Conservation (phyloP, 148 eudicot species). For the Limonium bicolor region DNA sequence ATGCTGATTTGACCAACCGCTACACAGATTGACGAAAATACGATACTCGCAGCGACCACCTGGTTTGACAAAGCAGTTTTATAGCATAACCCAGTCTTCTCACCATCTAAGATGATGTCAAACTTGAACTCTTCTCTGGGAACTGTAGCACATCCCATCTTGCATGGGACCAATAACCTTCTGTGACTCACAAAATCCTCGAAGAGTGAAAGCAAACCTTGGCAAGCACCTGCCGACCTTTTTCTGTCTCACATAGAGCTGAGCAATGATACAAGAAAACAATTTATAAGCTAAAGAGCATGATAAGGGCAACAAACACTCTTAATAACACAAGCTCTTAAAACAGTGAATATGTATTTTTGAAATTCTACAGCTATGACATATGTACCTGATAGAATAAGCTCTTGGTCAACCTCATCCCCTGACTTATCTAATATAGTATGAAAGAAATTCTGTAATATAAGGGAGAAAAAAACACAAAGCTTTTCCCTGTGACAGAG, state of each 20-base stretch:
- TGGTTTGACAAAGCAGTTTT: slow-evolving; percentile 29
- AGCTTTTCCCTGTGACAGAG: slow-evolving; percentile 41
- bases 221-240: slow-evolving; percentile 28
- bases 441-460: slow-evolving; percentile 28
- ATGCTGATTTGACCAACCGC: slow-evolving; percentile 31
- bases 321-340: too few relatives aligned
- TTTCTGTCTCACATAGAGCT: slow-evolving; percentile 30
- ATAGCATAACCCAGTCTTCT: slow-evolving; percentile 12
- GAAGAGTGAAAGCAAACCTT: slow-evolving; percentile 34
- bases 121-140: slow-evolving; percentile 10
- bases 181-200: slow-evolving; percentile 50
- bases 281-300: neutral
- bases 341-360: neutral
- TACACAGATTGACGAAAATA: slow-evolving; percentile 53
- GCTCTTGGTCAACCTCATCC: slow-evolving; percentile 9
- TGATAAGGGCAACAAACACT: too few relatives aligned
- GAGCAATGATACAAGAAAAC: slow-evolving; percentile 12
- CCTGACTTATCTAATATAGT: slow-evolving; percentile 13
- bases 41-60: slow-evolving; percentile 34
- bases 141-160: slow-evolving; percentile 15
- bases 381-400: slow-evolving; percentile 1
- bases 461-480: slow-evolving; percentile 47
- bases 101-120: slow-evolving; percentile 18
- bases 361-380: neutral
- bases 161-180: slow-evolving; percentile 20